Percentiles rank a stretch among this genome's conserved stretches.
Conservation (phyloP, 1,139 yeast genomes). For the Saccharomycopsis hybrid region DNA sequence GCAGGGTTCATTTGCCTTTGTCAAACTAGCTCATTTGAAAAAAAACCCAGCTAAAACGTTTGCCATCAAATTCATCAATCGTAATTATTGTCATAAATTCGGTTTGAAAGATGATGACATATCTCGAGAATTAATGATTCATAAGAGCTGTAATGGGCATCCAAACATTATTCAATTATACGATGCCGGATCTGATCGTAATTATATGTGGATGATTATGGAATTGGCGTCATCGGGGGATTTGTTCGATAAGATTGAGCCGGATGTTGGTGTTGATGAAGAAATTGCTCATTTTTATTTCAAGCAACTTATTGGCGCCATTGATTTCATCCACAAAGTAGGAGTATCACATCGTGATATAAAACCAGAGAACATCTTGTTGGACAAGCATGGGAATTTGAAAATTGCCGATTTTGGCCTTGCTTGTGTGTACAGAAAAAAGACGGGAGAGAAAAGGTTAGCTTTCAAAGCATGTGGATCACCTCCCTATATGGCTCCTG, state of each 20-base stretch:
- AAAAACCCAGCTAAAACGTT: constrained; percentile 32
- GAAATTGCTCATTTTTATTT: constrained; percentile 65
- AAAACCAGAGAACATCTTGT: constrained; percentile 81
- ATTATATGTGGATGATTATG: constrained; percentile 57
- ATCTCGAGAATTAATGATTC: constrained; percentile 47
- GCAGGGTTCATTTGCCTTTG: constrained; percentile 42
- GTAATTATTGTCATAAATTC: constrained; percentile 37
- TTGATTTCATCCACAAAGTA: constrained; percentile 52
- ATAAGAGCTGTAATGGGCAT: constrained; percentile 49
- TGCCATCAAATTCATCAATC: constrained; percentile 53
- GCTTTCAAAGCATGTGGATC: constrained; percentile 58
- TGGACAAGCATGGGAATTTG: constrained; percentile 60
- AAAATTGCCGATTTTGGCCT: constrained; percentile 66
- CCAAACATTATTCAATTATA: constrained; percentile 49
- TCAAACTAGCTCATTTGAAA: constrained; percentile 31
- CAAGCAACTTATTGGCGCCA: constrained; percentile 51
- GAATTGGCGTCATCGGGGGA: constrained; percentile 69
- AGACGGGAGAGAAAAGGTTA: constrained; percentile 51
- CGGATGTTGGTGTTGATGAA: constrained; percentile 61
- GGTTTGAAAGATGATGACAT: constrained; percentile 43
- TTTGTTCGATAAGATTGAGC: constrained; percentile 66
- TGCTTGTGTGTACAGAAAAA: constrained; percentile 48
- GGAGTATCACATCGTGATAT: constrained; percentile 87
- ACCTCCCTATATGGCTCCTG: constrained; percentile 72
- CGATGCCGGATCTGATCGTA: constrained; percentile 44